Conservation (phyloP, 192 early-diverging fungal genomes). For the Coemansia interrupta region DNA sequence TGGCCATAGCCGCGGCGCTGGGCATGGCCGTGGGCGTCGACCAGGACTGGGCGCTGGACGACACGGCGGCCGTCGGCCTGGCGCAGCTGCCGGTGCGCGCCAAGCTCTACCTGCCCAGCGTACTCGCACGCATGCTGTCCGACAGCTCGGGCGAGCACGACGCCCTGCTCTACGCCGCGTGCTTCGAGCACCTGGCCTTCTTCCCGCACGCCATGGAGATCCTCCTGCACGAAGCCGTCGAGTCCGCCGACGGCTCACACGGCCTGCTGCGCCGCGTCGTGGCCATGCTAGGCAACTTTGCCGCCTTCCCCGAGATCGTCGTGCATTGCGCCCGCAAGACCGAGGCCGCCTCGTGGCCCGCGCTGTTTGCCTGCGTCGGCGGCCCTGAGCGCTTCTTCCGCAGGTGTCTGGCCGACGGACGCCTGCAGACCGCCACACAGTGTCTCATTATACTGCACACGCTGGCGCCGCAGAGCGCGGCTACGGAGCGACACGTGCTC, state of each 20-base stretch:
- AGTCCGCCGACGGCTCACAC: constrained; percentile 58
- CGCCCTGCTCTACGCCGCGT: constrained; percentile 48
- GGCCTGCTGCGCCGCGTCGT: constrained; percentile 65
- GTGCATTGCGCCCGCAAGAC: constrained; percentile 94
- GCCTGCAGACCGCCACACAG: constrained; percentile 82
- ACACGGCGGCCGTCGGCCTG: constrained; percentile 24
- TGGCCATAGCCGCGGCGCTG: constrained; percentile 35
- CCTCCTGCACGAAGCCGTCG: constrained; percentile 81
- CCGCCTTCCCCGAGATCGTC: constrained; percentile 77
- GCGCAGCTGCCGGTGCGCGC: constrained; percentile 32
- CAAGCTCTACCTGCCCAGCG: constrained; percentile 40
- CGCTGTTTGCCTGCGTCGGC: constrained; percentile 81
- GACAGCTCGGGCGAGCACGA: constrained; percentile 22
- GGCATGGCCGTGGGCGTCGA: constrained; percentile 49
- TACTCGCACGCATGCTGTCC: constrained; percentile 40
- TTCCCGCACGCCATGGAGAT: constrained; percentile 93
- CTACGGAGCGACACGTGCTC: constrained; percentile 26
- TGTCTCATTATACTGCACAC: constrained; percentile 92
- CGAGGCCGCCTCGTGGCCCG: constrained; percentile 89
- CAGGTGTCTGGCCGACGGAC: constrained; percentile 65
- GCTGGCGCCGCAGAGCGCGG: constrained; percentile 60
- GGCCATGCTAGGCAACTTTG: constrained; percentile 74
- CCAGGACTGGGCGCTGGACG: constrained; percentile 46
- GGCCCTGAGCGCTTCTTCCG: constrained; percentile 81
- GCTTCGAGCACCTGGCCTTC: constrained; percentile 75